These are phyloP conservation scores for Phytophthora cactorum DNA, from an alignment of 352 stramenopile species.

Conservation along the genomic window DNA sequence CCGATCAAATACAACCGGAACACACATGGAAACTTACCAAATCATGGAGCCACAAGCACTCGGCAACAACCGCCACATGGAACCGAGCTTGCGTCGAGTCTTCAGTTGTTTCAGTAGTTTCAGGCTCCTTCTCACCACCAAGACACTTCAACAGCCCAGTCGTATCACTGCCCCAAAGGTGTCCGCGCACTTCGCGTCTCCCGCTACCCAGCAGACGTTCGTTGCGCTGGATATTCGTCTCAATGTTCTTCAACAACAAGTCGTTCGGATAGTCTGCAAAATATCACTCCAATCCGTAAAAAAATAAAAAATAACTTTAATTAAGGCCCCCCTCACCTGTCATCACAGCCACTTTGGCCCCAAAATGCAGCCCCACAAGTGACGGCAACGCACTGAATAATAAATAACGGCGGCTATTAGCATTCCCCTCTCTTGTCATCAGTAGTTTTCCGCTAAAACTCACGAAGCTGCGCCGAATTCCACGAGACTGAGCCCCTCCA, in stretches of 20 bases:
- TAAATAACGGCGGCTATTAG: conserved; percentile 2
- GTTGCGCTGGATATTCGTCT: conserved; percentile 49
- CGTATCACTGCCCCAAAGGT: conserved; percentile 49
- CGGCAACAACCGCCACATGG: conserved; percentile 54
- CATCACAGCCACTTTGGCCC: conserved; percentile 46
- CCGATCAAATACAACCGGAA: too few relatives aligned
- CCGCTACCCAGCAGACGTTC: conserved; percentile 34
- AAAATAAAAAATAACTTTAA: too few relatives aligned
- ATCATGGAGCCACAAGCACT: conserved; percentile 62
- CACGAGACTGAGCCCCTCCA: conserved; percentile 39
- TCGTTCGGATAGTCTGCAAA: conserved; percentile 57
- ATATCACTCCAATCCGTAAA: neutral
- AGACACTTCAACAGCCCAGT: conserved; percentile 27
- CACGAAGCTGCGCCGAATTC: conserved; percentile 65
- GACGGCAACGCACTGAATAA: conserved; percentile 48
- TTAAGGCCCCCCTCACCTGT: conserved; percentile 35
- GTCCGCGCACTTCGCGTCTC: conserved; percentile 38
- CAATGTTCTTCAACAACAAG: conserved; percentile 53
- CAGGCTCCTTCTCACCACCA: neutral
- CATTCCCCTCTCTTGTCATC: neutral
- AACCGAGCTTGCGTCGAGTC: conserved; percentile 20
- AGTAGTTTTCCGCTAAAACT: conserved; percentile 2
- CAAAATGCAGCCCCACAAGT: conserved; percentile 51
- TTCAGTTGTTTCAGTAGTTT: neutral
- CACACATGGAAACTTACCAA: conserved; percentile 27